phyloP scores from a whole-genome alignment of 1,139 yeast species.

The Kodamaea arcana region DNA sequence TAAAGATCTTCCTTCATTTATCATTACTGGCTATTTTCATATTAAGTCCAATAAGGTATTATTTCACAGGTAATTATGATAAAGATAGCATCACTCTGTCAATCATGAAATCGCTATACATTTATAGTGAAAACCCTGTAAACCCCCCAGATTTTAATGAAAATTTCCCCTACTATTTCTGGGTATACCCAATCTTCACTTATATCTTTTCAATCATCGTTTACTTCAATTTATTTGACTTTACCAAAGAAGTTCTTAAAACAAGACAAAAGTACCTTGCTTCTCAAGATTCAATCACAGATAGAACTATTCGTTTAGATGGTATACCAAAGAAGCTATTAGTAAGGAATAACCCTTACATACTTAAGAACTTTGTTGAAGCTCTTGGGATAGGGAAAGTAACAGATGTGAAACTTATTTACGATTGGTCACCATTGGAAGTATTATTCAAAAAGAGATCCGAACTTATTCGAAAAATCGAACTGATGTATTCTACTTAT shows the following conservation, averaged over 20 bases:
- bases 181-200: constrained; percentile 43
- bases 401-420: constrained; percentile 48
- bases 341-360: constrained; percentile 34
- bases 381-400: constrained; percentile 61
- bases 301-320: constrained; percentile 42
- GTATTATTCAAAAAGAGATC: constrained; percentile 36
- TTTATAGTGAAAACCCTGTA: constrained; percentile 5
- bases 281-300: constrained; percentile 42
- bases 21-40: constrained; percentile 36
- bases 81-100: constrained; percentile 28
- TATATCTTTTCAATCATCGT: constrained; percentile 38
- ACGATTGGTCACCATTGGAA: constrained; percentile 51
- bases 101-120: constrained; percentile 7
- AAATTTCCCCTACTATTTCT: constrained; percentile 21
- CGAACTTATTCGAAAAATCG: constrained; percentile 33
- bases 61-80: constrained; percentile 45
- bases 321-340: constrained; percentile 47
- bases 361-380: constrained; percentile 52
- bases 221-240: constrained; percentile 30
- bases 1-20: constrained; percentile 33
- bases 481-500: constrained; percentile 41
- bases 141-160: constrained; percentile 13
- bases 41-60: constrained; percentile 42
- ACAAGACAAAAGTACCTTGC: constrained; percentile 44
- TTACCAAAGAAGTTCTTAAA: constrained; percentile 33